These are phyloP conservation scores for Russula sp. DNA, from an alignment of 768 basidiomycete species.

Conservation along the genomic window DNA sequence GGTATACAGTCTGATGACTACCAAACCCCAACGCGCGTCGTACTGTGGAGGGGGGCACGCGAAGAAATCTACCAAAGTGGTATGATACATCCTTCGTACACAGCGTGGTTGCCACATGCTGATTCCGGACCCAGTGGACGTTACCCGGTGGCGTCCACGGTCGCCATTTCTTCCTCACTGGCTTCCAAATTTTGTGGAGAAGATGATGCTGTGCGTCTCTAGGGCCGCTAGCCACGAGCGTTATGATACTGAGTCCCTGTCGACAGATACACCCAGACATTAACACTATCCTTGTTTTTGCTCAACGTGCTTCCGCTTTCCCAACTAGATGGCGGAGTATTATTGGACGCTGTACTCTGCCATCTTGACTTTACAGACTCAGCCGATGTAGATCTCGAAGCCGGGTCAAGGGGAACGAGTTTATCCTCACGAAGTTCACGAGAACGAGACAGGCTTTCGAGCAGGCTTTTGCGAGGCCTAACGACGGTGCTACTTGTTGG, in stretches of 20 bases:
- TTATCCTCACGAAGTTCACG: neutral
- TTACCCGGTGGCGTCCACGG: constrained; percentile 45
- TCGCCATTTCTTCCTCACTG: constrained; percentile 34
- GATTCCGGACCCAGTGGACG: constrained; percentile 40
- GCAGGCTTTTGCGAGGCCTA: constrained; percentile 14
- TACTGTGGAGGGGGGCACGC: constrained; percentile 72
- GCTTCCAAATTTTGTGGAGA: constrained; percentile 34
- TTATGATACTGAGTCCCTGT: neutral
- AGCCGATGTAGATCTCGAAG: constrained; percentile 12
- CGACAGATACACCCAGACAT: constrained; percentile 52
- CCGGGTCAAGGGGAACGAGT: constrained; percentile 2
- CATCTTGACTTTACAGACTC: neutral
- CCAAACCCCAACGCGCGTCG: constrained; percentile 27
- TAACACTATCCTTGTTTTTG: constrained; percentile 72
- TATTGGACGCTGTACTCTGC: constrained; percentile 37
- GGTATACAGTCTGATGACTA: constrained; percentile 32
- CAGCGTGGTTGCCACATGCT: neutral
- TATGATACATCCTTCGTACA: constrained; percentile 26
- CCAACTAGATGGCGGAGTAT: constrained; percentile 62
- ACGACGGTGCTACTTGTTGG: constrained; percentile 11
- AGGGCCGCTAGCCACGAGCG: neutral
- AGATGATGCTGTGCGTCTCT: constrained; percentile 53
- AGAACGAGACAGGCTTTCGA: neutral
- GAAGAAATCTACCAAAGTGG: constrained; percentile 64
- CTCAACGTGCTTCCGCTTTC: constrained; percentile 78